Evolutionary conservation across 768 basidiomycete species (phyloP).

Genomic region (Pleurotus tuoliensis): DNA sequence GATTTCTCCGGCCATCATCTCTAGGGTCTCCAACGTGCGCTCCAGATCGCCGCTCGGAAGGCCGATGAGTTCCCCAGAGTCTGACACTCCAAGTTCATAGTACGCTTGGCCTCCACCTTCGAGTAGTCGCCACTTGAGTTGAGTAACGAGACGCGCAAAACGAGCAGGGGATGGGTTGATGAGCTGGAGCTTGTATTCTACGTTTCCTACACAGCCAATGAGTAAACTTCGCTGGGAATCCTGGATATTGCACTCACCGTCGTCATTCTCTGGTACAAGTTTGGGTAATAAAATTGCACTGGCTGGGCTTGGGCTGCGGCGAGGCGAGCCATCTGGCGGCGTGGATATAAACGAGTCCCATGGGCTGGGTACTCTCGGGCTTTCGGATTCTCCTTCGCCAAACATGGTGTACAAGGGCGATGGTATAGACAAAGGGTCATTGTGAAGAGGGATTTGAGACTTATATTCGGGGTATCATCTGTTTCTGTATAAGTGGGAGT

Average conservation of each 20-base stretch:
- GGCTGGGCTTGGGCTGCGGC: constrained; percentile 19
- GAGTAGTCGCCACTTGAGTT: constrained; percentile 91
- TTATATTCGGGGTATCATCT: constrained; percentile 29
- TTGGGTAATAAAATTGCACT: constrained; percentile 43
- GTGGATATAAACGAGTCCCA: constrained; percentile 75
- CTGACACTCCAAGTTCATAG: constrained; percentile 81
- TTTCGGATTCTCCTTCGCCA: constrained; percentile 79
- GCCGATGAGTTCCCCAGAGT: constrained; percentile 85
- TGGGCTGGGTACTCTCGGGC: constrained; percentile 73
- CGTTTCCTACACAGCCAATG: constrained; percentile 42
- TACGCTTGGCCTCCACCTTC: constrained; percentile 83
- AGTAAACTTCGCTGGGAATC: too few relatives aligned
- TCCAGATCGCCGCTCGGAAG: constrained; percentile 72
- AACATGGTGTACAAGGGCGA: constrained; percentile 47
- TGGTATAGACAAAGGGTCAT: constrained; percentile 11
- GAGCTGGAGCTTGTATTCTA: constrained; percentile 94
- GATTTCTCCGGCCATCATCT: constrained; percentile 92
- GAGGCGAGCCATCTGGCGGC: constrained; percentile 36
- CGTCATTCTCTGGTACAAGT: constrained; percentile 74
- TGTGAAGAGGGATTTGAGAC: constrained; percentile 6
- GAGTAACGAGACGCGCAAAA: constrained; percentile 83
- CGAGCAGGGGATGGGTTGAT: constrained; percentile 72
- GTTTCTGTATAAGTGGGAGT: neutral
- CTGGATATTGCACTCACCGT: constrained; percentile 20
- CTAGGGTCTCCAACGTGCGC: constrained; percentile 79